Evolutionary conservation across 2,329 filamentous ascomycete species (phyloP), one percentile per base, ranked within the genome.

Genomic region (Diaporthe caulivora): DNA sequence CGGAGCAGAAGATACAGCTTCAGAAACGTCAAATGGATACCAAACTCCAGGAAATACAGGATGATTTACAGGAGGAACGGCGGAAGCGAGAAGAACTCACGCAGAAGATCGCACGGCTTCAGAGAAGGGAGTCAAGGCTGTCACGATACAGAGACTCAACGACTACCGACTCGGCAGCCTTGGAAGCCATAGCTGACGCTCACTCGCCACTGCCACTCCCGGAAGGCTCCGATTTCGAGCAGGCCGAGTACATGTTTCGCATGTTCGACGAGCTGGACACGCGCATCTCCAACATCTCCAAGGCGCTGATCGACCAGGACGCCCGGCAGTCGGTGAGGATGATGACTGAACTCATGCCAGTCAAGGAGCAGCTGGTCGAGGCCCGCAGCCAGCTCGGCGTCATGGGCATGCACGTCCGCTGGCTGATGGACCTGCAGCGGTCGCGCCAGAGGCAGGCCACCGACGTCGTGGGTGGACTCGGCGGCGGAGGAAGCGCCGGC

Each of bases 401-500:
- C 77, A 84, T 91, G 55, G 86, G 86, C 70, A 90, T 90, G 88
- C 88, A 91, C 76, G 87, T 90, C 57, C 87, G 87, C 72, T 90
- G 88, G 88, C 83, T 90, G 37, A 85, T 90, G 79, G 89, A 88
- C 74, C 84, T 79, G 37, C 78, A 80, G 72, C 75, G 79, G 53
- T 77, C 58, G 6, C 60, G 70, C 26, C 72, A 44, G 74, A 73
- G 73, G 54, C 76, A 77, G 73, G 70, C 49, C 7, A 86, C 87
- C 74, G 97, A 97, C 80, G 95, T 97, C 80, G 95, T 98, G 75
- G 95, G 93, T 13, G 92, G 94, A 79, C 97, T 98, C 95, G 94
- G 44, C 13, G 42, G n/a, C 8, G 53, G 57, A n/a, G 58, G 49
- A 1, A 29, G 44, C 3, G 44, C 44, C 7, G 70, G 49, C 18